Evolutionary conservation across 1,139 yeast genomes (phyloP).

Genomic region (Sugiyamaella paludigena): DNA sequence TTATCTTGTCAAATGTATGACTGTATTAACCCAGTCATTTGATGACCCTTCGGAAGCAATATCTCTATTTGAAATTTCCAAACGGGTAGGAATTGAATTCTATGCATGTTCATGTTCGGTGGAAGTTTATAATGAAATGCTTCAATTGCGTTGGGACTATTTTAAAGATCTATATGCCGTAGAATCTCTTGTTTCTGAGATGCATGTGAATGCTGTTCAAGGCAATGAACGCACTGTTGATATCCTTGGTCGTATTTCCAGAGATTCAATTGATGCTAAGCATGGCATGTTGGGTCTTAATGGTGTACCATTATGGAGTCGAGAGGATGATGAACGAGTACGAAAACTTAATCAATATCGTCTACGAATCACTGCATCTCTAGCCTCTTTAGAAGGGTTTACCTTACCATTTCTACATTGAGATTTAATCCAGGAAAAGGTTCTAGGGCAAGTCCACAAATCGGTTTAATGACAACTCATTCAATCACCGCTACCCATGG

Average conservation of each 20-base stretch:
- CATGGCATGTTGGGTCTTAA: conserved; percentile 25
- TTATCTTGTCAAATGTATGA: conserved; percentile 27
- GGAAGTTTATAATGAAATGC: conserved; percentile 42
- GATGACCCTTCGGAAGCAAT: conserved; percentile 41
- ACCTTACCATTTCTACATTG: neutral
- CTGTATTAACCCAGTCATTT: conserved; percentile 34
- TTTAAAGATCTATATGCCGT: conserved; percentile 42
- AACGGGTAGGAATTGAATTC: conserved; percentile 38
- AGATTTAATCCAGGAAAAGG: conserved; percentile 5
- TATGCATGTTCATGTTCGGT: conserved; percentile 43
- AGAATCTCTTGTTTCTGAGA: conserved; percentile 40
- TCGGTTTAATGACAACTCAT: neutral
- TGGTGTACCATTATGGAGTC: conserved; percentile 36
- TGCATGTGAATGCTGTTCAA: conserved; percentile 45
- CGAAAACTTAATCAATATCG: conserved; percentile 34
- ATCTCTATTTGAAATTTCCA: conserved; percentile 41
- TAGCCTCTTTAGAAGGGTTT: conserved; percentile 15
- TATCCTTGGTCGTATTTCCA: conserved; percentile 31
- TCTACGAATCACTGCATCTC: conserved; percentile 22
- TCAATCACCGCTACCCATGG: too few relatives aligned
- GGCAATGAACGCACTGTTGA: conserved; percentile 40
- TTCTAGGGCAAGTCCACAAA: neutral
- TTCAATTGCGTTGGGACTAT: conserved; percentile 41
- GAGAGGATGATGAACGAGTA: conserved; percentile 36
- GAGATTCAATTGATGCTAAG: conserved; percentile 29